phyloP scores from a whole-genome alignment of 2,329 filamentous ascomycete species.

The Aspergillus clavatus region DNA sequence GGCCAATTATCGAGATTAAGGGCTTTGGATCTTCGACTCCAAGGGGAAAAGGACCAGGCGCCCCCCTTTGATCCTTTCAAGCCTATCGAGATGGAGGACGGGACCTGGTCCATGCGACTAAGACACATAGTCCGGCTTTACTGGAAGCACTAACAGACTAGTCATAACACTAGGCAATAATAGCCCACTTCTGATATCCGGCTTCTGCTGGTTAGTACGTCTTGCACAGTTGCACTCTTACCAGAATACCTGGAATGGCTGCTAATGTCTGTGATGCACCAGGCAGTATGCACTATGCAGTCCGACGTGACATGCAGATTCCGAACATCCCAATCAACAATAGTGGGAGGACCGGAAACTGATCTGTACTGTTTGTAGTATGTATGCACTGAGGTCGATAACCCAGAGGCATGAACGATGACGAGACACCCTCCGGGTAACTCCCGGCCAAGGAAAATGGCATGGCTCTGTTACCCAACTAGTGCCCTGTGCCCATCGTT shows the following conservation, averaged over 20 bases:
- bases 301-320: conserved; percentile 16
- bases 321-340: not conserved
- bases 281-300: conserved; percentile 14
- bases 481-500: conserved; percentile 12
- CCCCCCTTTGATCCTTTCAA: not conserved
- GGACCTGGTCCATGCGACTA: not conserved
- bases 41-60: not conserved
- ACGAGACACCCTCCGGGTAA: not conserved
- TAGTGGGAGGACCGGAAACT: too few species aligned
- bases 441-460: not conserved
- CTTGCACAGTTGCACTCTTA: too few species aligned
- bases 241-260: too few species aligned
- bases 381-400: too few species aligned
- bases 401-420: too few species aligned
- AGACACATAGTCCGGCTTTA: not conserved
- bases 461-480: conserved; percentile 1
- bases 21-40: not conserved
- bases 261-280: not conserved
- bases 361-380: too few species aligned
- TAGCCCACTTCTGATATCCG: conserved; percentile 3
- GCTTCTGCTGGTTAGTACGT: not conserved
- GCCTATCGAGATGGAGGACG: not conserved
- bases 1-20: too few species aligned
- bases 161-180: not conserved
- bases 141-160: not conserved